phyloP scores from a whole-genome alignment of 2,329 filamentous ascomycete genomes.

The Arthrobotrys musiformis region DNA sequence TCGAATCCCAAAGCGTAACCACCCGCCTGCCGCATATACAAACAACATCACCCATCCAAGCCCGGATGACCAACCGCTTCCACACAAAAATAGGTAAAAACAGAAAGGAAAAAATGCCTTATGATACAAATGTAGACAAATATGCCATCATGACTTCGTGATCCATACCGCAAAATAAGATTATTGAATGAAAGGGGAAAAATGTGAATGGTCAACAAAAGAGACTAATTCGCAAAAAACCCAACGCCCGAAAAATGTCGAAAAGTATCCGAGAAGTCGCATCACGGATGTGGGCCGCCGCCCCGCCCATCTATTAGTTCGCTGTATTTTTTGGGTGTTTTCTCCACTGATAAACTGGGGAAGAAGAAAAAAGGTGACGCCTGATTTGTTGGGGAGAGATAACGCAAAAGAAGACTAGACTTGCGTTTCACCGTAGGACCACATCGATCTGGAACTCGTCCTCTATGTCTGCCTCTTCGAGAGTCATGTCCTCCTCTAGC shows the following conservation, averaged over 20 bases:
- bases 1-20: neutral
- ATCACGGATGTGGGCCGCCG: constrained; percentile 38
- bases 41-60: too few species aligned
- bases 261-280: constrained; percentile 49
- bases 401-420: constrained; percentile 1
- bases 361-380: neutral
- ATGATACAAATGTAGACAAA: constrained; percentile 18
- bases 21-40: neutral
- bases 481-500: constrained; percentile 83
- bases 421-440: constrained; percentile 23
- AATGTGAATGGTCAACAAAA: constrained; percentile 7
- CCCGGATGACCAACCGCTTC: constrained; percentile 9
- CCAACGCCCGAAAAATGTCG: constrained; percentile 45
- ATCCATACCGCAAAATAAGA: neutral
- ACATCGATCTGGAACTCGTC: constrained; percentile 79
- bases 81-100: constrained; percentile 2
- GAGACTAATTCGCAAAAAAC: neutral
- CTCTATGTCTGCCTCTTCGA: constrained; percentile 88
- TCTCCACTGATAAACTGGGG: neutral
- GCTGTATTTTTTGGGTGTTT: neutral
- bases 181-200: neutral
- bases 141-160: constrained; percentile 45
- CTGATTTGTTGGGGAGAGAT: constrained; percentile 36
- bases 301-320: neutral
- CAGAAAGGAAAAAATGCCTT: neutral